Base-by-base conservation (phyloP, 1,284 basidiomycete species). In the Trichosporon ovoides region DNA sequence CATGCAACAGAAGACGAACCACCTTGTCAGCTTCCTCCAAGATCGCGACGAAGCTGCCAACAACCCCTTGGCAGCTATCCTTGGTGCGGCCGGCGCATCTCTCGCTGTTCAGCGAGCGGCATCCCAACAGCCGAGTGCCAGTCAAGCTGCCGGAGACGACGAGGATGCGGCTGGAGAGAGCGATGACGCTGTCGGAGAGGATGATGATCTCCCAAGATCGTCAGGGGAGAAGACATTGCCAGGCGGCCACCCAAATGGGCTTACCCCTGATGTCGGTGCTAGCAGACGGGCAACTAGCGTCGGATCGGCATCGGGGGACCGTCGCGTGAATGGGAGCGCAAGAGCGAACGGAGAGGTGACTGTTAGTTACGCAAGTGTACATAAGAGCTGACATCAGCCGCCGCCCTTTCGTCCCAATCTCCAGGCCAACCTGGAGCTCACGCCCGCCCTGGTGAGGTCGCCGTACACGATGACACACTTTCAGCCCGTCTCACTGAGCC, bases 1-100 rank as follows among this genome's bases (percentile, higher is more conserved):
- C 49, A 82, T 96, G 66, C 80, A 81, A 65, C 74, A 76, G 49
- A 92, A 93, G 74, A 87, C 91, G 0, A 87, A 91, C 58, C 82
- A 86, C 66, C 82, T 97, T 28, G 83, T 98, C 33, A 85, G 85
- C 68, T 87, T 94, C 69, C 86, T 98, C 63, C 89, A 88, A 2
- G 95, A 98, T 74, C 85, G 86, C 63, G 87, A 87, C 69, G 91
- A 95, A 64, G 83, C 87, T 18, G 57, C 59, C 1, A 55, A 61
- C 22, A 65, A 66, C 34, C 63, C 62, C 1, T 53, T 78, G 79
- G 7, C 52, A 24, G 48, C 61, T 1, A 48, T 59, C 19, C 56
- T 59, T n/a, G 56, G 56, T 1, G 53, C 55, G 38, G 58, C 55
- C 0, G 60, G 58, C 13, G 64, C 58, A 19, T 58, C 61, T 24